These are phyloP conservation scores for Gentiana straminea DNA, from an alignment of 257 asterid genomes.

Conservation along the genomic window DNA sequence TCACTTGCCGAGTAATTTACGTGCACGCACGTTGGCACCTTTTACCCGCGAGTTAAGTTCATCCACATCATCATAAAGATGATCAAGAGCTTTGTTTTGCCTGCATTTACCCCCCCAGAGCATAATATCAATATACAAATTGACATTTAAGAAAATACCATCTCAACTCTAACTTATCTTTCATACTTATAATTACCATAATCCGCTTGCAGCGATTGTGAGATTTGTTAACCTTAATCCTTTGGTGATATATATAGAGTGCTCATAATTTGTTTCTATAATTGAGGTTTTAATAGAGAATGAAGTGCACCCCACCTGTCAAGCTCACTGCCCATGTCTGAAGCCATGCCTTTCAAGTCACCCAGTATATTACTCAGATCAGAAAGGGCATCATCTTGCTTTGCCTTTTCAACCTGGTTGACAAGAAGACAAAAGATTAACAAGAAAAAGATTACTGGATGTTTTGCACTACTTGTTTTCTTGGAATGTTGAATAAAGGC, in stretches of 20 bases:
- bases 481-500: neutral
- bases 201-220: too few species aligned
- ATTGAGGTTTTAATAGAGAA: neutral
- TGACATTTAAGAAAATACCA: neutral
- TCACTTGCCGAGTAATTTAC: slow-evolving; percentile 44
- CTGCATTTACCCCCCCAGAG: slow-evolving; percentile 19
- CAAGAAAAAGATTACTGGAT: neutral
- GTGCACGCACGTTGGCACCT: slow-evolving; percentile 78
- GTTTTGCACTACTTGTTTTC: neutral
- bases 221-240: too few species aligned
- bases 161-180: too few species aligned
- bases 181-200: too few species aligned
- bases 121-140: neutral
- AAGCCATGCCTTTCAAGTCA: slow-evolving; percentile 87
- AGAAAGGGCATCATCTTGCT: slow-evolving; percentile 74
- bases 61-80: slow-evolving; percentile 62
- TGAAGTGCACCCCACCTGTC: slow-evolving; percentile 29
- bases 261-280: neutral
- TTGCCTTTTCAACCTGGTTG: slow-evolving; percentile 59
- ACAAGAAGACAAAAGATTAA: neutral
- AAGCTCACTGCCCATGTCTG: slow-evolving; percentile 75
- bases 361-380: slow-evolving; percentile 72
- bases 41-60: slow-evolving; percentile 68
- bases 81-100: slow-evolving; percentile 87
- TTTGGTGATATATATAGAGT: neutral